Evolutionary conservation across 345 rosid species (phyloP).

Genomic region (Eutrema yunnanense): DNA sequence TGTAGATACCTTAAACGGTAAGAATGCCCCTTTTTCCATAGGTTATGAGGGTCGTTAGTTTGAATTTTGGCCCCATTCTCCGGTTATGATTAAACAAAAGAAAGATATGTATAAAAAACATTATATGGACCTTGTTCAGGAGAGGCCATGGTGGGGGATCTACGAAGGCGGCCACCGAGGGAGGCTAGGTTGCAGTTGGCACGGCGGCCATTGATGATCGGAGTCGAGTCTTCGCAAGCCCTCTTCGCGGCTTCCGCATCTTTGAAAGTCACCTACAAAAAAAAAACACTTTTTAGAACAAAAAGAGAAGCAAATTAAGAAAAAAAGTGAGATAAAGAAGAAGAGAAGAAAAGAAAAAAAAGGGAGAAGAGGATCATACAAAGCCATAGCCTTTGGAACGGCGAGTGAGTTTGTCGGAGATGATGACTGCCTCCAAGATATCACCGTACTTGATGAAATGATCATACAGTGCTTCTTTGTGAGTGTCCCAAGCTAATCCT

Average conservation of each 20-base stretch:
- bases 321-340: background rate
- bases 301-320: background rate
- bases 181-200: slow-evolving; percentile 97
- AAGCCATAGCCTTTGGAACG: slow-evolving; percentile 99
- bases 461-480: slow-evolving; percentile 70
- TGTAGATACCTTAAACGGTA: background rate
- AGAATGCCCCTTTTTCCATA: background rate
- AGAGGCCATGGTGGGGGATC: slow-evolving; percentile 43
- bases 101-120: background rate
- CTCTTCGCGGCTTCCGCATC: slow-evolving; percentile 77
- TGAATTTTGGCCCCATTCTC: background rate
- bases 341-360: background rate
- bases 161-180: slow-evolving; percentile 81
- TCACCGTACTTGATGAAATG: slow-evolving; percentile 92
- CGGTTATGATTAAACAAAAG: background rate
- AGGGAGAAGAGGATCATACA: slow-evolving; percentile 33
- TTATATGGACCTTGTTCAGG: slow-evolving; percentile 54
- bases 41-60: background rate
- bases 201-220: slow-evolving; percentile 85
- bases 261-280: slow-evolving; percentile 78
- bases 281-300: background rate
- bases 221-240: slow-evolving; percentile 85
- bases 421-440: slow-evolving; percentile 91
- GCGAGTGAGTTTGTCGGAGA: slow-evolving; percentile 82
- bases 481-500: slow-evolving; percentile 96